These are phyloP conservation scores for Pyropia haitanensis DNA, from an alignment of 23 red algal genomes.

Conservation along the genomic window DNA sequence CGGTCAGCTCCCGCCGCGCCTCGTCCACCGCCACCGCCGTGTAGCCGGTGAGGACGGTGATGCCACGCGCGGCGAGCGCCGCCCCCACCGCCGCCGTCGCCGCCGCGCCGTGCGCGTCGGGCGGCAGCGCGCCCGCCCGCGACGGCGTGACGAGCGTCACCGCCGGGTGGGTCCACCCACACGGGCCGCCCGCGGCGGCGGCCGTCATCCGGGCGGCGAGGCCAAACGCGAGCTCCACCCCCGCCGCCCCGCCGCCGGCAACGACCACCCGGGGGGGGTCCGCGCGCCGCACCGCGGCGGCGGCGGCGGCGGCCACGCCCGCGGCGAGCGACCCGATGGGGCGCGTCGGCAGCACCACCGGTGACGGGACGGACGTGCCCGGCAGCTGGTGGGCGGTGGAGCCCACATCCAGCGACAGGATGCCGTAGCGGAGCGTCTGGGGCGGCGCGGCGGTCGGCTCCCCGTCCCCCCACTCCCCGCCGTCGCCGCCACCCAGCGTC, in stretches of 20 bases:
- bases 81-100: constrained; percentile 6
- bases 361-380: not conserved
- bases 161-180: no score
- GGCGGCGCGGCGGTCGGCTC: not conserved
- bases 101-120: not conserved
- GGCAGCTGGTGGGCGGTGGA: constrained; percentile 1
- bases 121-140: not conserved
- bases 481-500: not conserved
- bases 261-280: constrained; percentile 25
- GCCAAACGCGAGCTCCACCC: constrained; percentile 66
- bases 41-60: constrained; percentile 17
- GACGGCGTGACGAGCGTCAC: not conserved
- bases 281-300: not conserved
- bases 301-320: not conserved
- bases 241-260: constrained; percentile 60
- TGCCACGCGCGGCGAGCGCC: constrained; percentile 16
- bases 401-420: constrained; percentile 62
- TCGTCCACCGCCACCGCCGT: constrained; percentile 12
- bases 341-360: constrained; percentile 37
- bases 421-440: constrained; percentile 26
- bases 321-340: constrained; percentile 30
- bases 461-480: not conserved
- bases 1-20: not conserved
- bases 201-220: constrained; percentile 36
- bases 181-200: not conserved